A percentile compares a stretch with the other conserved stretches of the same genome.
These are phyloP conservation scores for Apiospora phragmitis DNA, from an alignment of 2,329 filamentous ascomycete genomes.

Conservation along the genomic window DNA sequence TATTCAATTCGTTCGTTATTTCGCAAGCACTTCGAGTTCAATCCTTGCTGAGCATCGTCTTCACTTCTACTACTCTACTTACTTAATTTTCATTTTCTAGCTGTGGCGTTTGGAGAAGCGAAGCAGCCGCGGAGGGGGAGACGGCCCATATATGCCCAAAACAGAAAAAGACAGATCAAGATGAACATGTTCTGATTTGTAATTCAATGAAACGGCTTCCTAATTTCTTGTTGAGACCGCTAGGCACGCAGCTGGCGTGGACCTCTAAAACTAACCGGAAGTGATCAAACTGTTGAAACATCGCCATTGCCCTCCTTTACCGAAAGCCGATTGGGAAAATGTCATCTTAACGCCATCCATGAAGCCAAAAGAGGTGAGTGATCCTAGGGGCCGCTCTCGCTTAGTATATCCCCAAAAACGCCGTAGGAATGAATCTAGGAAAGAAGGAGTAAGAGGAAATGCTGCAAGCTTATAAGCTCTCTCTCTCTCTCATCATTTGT, in stretches of 20 bases:
- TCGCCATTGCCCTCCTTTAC: background rate
- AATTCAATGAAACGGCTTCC: background rate
- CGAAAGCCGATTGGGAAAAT: background rate
- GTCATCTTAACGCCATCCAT: constrained; percentile 3
- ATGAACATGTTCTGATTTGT: background rate
- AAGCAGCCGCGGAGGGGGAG: no score
- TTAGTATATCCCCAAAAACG: background rate
- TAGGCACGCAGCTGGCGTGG: constrained; percentile 3
- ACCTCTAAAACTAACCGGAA: background rate
- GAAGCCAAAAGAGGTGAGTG: background rate
- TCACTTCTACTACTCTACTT: no score
- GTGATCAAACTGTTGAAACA: background rate
- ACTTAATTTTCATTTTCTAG: no score
- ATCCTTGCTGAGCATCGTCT: no score
- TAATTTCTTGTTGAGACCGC: background rate
- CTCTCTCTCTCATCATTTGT: background rate
- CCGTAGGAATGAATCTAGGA: background rate
- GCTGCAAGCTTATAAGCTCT: background rate
- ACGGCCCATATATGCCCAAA: background rate
- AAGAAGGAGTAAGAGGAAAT: background rate
- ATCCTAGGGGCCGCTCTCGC: constrained; percentile 1
- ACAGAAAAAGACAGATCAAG: background rate
- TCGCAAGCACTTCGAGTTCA: no score
- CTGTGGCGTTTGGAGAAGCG: no score
- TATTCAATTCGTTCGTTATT: no score